Evolutionary conservation across 176 grass and related monocot genomes (phyloP).

Genomic region (Triticum dicoccoides): DNA sequence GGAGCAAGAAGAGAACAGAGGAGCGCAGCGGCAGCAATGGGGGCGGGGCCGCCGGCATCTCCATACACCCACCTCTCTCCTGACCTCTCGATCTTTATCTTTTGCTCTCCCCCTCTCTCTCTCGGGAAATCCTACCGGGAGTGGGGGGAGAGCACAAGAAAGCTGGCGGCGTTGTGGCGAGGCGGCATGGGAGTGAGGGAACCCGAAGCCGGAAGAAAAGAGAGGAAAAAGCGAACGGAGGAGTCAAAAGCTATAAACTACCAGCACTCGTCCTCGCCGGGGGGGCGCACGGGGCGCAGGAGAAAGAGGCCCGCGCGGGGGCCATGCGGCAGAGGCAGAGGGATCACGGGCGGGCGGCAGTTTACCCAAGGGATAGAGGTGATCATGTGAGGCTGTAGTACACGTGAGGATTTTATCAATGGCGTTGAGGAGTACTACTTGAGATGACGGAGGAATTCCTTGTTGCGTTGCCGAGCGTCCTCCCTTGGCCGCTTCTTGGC

Average conservation of each 20-base stretch:
- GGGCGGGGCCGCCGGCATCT: background rate
- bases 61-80: background rate
- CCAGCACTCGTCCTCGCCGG: background rate
- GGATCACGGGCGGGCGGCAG: background rate
- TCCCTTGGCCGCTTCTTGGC: background rate
- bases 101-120: too few relatives aligned
- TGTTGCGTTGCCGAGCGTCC: background rate
- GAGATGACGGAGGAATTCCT: background rate
- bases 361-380: background rate
- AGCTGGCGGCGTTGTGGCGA: conserved; percentile 14
- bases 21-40: background rate
- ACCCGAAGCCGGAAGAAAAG: background rate
- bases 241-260: background rate
- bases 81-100: background rate
- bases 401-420: background rate
- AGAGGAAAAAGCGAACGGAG: background rate
- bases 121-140: background rate
- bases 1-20: background rate
- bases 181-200: conserved; percentile 12
- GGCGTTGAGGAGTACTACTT: background rate
- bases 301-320: background rate
- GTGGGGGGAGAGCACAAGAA: background rate
- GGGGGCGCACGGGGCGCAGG: background rate
- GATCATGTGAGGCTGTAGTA: background rate
- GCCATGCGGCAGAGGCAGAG: background rate